Evolutionary conservation across 1,139 yeast genomes (phyloP).

Genomic region (Geotrichum europaeum): DNA sequence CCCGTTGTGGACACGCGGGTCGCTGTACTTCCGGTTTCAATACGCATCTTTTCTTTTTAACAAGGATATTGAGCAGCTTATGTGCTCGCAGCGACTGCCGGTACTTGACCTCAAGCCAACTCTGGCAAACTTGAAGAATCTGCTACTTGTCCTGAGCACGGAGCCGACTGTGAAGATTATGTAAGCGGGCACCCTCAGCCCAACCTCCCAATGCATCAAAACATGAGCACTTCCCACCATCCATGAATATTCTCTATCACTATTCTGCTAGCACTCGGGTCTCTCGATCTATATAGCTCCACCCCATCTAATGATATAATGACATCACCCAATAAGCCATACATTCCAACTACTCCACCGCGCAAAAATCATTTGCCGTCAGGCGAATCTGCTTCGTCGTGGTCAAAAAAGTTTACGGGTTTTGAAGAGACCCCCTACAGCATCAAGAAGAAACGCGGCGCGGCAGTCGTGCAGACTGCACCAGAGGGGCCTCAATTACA

Average conservation of each 20-base stretch:
- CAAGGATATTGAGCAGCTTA: slow-evolving; percentile 47
- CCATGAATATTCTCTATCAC: neutral
- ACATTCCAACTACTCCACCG: slow-evolving; percentile 4
- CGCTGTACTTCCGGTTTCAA: slow-evolving; percentile 46
- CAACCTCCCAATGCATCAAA: neutral
- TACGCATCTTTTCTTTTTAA: slow-evolving; percentile 46
- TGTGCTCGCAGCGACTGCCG: slow-evolving; percentile 35
- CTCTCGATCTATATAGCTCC: neutral
- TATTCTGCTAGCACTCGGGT: no score
- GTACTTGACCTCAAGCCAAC: slow-evolving; percentile 38
- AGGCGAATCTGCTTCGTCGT: neutral
- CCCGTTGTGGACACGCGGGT: slow-evolving; percentile 48
- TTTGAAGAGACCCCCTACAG: slow-evolving; percentile 13
- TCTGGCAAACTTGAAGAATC: slow-evolving; percentile 37
- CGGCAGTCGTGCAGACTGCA: neutral
- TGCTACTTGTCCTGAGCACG: slow-evolving; percentile 29
- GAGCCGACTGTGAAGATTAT: neutral
- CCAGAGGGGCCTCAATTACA: neutral
- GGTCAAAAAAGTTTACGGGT: neutral
- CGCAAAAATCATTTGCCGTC: neutral
- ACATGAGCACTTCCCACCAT: neutral
- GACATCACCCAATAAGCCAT: slow-evolving; percentile 8
- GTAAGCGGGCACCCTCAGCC: neutral
- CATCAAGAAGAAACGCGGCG: slow-evolving; percentile 3
- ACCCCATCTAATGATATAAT: neutral